Evolutionary conservation across 78 protist species (phyloP).

Genomic region (Capsaspora owczarzaki): DNA sequence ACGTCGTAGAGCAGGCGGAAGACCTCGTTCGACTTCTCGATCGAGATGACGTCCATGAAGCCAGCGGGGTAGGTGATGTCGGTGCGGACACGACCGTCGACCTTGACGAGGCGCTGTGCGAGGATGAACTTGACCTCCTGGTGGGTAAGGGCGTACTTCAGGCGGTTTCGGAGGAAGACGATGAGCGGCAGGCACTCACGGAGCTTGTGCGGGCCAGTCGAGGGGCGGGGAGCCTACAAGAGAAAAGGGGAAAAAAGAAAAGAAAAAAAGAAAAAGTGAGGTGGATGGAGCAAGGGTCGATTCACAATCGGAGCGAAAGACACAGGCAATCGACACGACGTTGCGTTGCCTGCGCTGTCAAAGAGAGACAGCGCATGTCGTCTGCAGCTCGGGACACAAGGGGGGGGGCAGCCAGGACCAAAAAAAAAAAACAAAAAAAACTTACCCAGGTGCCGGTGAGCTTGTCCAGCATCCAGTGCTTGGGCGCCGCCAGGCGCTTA

Average conservation of each 20-base stretch:
- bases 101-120: conserved; percentile 73
- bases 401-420: no score
- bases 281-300: not conserved
- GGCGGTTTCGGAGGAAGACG: conserved; percentile 92
- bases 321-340: no score
- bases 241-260: not conserved
- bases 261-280: not conserved
- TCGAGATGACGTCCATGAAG: conserved; percentile 93
- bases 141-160: conserved; percentile 95
- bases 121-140: conserved; percentile 86
- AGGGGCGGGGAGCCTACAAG: not conserved
- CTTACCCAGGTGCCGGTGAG: conserved; percentile 83
- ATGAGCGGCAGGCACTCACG: conserved; percentile 97
- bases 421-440: not conserved
- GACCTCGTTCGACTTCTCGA: conserved; percentile 92
- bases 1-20: conserved; percentile 97
- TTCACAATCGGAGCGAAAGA: not conserved
- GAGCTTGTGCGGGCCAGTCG: conserved; percentile 98
- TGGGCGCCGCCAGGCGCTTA: conserved; percentile 96
- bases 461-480: conserved; percentile 98
- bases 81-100: conserved; percentile 95
- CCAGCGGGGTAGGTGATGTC: conserved; percentile 98
- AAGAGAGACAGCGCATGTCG: no score
- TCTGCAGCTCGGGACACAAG: no score
- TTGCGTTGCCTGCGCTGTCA: no score